A percentile compares a stretch with the other conserved stretches of the same genome.
phyloP scores from a whole-genome alignment of 1,284 basidiomycete genomes.

The Rhodotorula sp. region DNA sequence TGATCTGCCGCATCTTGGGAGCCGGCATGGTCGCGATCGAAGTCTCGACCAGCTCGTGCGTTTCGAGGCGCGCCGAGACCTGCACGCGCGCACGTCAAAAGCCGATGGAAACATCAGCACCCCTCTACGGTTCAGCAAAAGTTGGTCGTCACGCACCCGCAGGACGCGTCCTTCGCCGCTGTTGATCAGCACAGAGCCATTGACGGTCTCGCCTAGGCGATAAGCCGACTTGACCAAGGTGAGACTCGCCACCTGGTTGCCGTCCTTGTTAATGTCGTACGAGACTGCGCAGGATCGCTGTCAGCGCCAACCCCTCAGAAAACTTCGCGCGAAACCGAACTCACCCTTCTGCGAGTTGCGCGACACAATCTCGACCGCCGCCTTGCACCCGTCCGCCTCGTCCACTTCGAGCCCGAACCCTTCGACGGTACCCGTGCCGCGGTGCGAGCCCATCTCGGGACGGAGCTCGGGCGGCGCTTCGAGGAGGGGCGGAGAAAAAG shows the following conservation, averaged over 20 bases:
- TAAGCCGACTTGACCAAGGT: conserved; percentile 86
- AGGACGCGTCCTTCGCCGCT: conserved; percentile 62
- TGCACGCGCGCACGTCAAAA: conserved; percentile 46
- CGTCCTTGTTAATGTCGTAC: conserved; percentile 89
- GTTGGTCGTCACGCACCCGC: conserved; percentile 58
- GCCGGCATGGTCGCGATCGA: conserved; percentile 54
- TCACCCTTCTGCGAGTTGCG: conserved; percentile 80
- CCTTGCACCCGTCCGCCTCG: conserved; percentile 67
- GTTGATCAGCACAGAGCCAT: conserved; percentile 83
- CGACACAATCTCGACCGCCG: conserved; percentile 86
- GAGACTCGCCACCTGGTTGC: conserved; percentile 78
- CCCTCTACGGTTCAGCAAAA: neutral
- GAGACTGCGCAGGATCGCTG: conserved; percentile 59
- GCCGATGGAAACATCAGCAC: rapidly evolving
- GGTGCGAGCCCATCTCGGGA: conserved; percentile 36
- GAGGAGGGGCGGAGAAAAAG: conserved; percentile 24
- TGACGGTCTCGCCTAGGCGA: conserved; percentile 80
- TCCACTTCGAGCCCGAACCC: conserved; percentile 52
- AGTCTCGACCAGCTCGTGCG: conserved; percentile 73
- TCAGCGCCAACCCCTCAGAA: neutral
- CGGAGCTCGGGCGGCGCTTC: conserved; percentile 24
- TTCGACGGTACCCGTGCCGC: conserved; percentile 1
- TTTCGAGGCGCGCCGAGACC: conserved; percentile 79
- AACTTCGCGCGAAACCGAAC: conserved; percentile 35
- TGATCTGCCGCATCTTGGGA: conserved; percentile 47